A percentile compares a stretch with the other conserved stretches of the same genome.
Conservation (phyloP, 2,329 filamentous ascomycete species). For the Clonostachys chloroleuca region DNA sequence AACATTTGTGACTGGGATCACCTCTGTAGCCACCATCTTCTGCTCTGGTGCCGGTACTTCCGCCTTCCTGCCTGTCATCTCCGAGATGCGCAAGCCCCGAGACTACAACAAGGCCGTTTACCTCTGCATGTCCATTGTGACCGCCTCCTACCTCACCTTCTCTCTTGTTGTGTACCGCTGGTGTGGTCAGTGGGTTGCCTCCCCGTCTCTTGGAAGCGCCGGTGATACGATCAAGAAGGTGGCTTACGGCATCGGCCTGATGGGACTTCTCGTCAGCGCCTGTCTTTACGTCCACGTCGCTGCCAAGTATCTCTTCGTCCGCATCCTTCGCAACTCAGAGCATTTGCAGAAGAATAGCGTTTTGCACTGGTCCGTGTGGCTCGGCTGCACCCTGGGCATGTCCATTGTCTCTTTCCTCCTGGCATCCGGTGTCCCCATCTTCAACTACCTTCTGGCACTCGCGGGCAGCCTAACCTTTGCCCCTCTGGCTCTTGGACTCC, state of each 20-base stretch:
- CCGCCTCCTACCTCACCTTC: slow-evolving; percentile 52
- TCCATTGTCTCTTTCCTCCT: slow-evolving; percentile 21
- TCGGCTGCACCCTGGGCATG: slow-evolving; percentile 21
- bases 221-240: slow-evolving; percentile 56
- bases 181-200: slow-evolving; percentile 59
- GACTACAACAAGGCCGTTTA: slow-evolving; percentile 59
- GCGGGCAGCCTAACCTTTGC: slow-evolving; percentile 26
- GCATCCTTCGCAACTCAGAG: slow-evolving; percentile 24
- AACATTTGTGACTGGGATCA: slow-evolving; percentile 54
- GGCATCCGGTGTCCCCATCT: slow-evolving; percentile 24
- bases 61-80: slow-evolving; percentile 60
- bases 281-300: slow-evolving; percentile 29
- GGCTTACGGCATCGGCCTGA: slow-evolving; percentile 53
- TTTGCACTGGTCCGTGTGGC: slow-evolving; percentile 28
- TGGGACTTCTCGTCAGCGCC: slow-evolving; percentile 35
- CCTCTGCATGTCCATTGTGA: slow-evolving; percentile 53
- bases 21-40: slow-evolving; percentile 54
- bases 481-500: slow-evolving; percentile 24
- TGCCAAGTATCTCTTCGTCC: slow-evolving; percentile 33
- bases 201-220: slow-evolving; percentile 56
- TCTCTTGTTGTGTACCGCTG: slow-evolving; percentile 56
- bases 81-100: slow-evolving; percentile 56
- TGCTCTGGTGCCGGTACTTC: slow-evolving; percentile 54
- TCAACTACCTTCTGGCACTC: slow-evolving; percentile 25
- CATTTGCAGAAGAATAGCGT: slow-evolving; percentile 27